Evolutionary conservation across 768 basidiomycete genomes (phyloP), one percentile per base, ranked within the genome.

Genomic region (Leccinum subtestaceum): DNA sequence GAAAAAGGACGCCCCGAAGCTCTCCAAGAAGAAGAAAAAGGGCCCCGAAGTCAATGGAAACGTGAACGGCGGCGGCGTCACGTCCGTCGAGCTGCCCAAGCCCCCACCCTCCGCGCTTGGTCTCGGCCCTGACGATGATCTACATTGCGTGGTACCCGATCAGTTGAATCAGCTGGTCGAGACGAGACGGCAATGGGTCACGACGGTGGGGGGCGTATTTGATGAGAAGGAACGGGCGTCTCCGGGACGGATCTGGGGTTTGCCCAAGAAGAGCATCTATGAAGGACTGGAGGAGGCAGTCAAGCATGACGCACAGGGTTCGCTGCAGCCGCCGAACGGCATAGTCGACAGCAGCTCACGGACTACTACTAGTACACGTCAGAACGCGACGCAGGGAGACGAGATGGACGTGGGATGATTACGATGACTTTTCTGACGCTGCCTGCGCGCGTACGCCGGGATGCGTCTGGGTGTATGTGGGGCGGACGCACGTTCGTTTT

Each of bases 101-200:
- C 85, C 87, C 2, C 85, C 86, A 62, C 88, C 88, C 4, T 86
- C 89, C 2, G 87, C 89, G 4, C 75, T 88, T 11, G 90, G 89
- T 3, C 75, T 92, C 46, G 81, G 78, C 3, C 84, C 83, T 1
- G 88, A 89, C 68, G 87, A 88, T 27, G 84, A 87, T 53, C 81
- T 85, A 65, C 70, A 72, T 59, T 72, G 92, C 27, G 76, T 81
- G 29, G 81, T 93, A 25, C 81, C 84, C 32, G 86, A 91, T 25
- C 83, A 86, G 66, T 72, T 96, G 58, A 79, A 78, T 63, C 82
- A 86, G 58, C 79, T 94, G 29, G 85, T 98, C 15, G 83, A 84
- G 63, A 89, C 87, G 60, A 79, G 96, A 40, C 76, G 85, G 64
- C 78, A 87, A 63, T 95, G 93, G 87, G 88, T 93, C 21, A 83